Base-by-base conservation (phyloP, 345 rosid genomes). In the Citrus maxima region DNA sequence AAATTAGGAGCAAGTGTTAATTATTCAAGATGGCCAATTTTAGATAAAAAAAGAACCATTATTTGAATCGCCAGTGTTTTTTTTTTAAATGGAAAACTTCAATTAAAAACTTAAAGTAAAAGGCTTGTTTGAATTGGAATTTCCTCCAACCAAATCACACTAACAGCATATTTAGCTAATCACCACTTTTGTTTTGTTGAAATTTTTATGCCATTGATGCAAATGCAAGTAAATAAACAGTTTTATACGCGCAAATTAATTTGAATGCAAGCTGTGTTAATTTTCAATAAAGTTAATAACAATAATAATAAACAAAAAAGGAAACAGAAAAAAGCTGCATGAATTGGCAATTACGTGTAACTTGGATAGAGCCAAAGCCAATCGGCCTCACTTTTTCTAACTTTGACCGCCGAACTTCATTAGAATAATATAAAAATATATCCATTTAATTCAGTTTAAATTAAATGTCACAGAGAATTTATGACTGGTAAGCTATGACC, bases 401-500 rank as follows among this genome's bases (percentile, higher is more conserved):
- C 72, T 65, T 76, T 76, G 78, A 76, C 78, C 64, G 25, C 63
- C 63, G 69, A 74, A 13, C 7, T 61, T 22, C 21, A 49, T 65
- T 67, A 5, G 70, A 81, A 56, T 21, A 21, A 8, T 27, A 56
- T 72, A 12, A 2, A 40, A 10, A 40, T 22, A 3, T 3, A 3
- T 46, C 13, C 1, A 55, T 37, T 80, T 51, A 65, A 40, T 62
- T 38, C 10, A 32, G 3, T 67, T 16, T 7, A 2, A 21, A 60
- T 14, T 37, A 9, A 28, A 40, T 25, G 35, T 54, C 28, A 10
- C 34, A 18, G 38, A 67, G 63, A 76, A 54, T 24, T 5, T 58
- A 51, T 67, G 86, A 83, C 81, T 54, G 59, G 55, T 54, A 73
- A 30, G 73, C 60, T 64, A 60, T 32, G 85, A 80, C 80, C 80